Conservation (phyloP, 2,329 filamentous ascomycete species). For the Teratosphaeria destructans region DNA sequence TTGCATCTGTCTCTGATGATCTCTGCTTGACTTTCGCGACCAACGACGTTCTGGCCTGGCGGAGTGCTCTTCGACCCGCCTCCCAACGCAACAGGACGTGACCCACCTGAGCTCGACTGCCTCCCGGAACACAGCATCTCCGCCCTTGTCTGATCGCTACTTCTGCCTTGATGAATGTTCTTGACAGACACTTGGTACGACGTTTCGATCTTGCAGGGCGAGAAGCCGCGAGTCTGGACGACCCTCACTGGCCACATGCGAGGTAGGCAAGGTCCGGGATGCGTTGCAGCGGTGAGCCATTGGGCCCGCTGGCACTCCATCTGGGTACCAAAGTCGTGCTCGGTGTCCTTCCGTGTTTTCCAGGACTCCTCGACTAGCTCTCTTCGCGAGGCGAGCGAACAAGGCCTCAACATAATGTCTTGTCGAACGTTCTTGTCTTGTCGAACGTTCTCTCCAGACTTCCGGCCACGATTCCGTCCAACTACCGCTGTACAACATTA, state of each 20-base stretch:
- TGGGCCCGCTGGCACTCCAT: neutral
- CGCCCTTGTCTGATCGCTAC: neutral
- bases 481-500: too few relatives aligned
- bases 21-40: too few relatives aligned
- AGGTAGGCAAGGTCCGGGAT: neutral
- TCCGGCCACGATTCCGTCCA: too few relatives aligned
- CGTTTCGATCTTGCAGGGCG: neutral
- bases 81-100: neutral
- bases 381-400: too few relatives aligned
- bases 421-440: neutral
- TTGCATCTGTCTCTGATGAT: too few relatives aligned
- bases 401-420: neutral
- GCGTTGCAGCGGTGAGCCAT: neutral
- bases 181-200: neutral
- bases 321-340: too few relatives aligned
- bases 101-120: neutral
- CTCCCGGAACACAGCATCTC: neutral
- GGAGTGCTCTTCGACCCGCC: neutral
- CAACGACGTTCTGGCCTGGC: neutral
- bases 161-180: neutral
- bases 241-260: neutral
- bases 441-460: neutral
- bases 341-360: too few relatives aligned
- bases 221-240: neutral
- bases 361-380: too few relatives aligned